Evolutionary conservation across 75 land plant species (phyloP).

Genomic region (Cupressus sempervirens): DNA sequence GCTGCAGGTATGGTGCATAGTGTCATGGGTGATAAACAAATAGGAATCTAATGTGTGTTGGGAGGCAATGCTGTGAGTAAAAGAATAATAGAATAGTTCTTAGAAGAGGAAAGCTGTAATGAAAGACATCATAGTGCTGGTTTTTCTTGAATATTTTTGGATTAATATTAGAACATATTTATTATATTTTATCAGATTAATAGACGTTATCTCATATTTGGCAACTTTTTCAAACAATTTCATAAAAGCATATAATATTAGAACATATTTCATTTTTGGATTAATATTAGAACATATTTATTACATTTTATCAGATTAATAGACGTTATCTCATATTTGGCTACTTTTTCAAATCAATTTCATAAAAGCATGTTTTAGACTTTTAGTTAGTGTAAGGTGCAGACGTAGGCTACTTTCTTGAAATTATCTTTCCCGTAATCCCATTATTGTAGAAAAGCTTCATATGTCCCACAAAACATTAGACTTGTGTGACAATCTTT

Average conservation of each 20-base stretch:
- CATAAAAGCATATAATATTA: not conserved
- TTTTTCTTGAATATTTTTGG: not conserved
- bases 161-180: not conserved
- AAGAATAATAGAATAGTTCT: not conserved
- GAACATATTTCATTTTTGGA: too few relatives aligned
- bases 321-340: not conserved
- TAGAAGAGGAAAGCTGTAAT: not conserved
- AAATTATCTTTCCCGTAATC: not conserved
- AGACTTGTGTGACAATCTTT: not conserved
- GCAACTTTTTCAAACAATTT: not conserved
- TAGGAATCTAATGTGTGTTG: not conserved
- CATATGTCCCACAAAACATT: not conserved
- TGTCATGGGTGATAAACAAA: not conserved
- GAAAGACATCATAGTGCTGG: not conserved
- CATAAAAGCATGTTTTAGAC: not conserved
- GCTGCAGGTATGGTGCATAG: not conserved
- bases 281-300: not conserved
- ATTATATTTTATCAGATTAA: not conserved
- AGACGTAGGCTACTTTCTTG: not conserved
- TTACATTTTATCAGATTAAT: not conserved
- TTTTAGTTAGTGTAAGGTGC: not conserved
- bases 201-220: not conserved
- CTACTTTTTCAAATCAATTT: not conserved
- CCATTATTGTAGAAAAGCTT: not conserved
- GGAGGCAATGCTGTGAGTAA: not conserved